These are phyloP conservation scores for Hibiscus tridactylites DNA, from an alignment of 345 rosid genomes.

Conservation along the genomic window DNA sequence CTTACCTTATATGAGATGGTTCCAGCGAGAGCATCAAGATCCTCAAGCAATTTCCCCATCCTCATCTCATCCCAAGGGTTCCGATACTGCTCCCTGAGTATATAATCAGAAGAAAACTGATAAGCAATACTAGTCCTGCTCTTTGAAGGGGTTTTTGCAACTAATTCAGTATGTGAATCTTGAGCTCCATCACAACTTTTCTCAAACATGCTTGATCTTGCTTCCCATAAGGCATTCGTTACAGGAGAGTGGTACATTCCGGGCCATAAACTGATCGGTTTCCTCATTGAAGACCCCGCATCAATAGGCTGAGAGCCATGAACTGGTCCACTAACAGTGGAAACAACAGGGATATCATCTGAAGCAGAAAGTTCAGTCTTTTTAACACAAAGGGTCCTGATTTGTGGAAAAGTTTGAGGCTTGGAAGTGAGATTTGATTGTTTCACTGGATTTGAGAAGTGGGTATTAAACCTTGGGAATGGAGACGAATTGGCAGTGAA, in stretches of 20 bases:
- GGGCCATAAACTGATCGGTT: constrained; percentile 87
- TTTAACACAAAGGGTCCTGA: constrained; percentile 21
- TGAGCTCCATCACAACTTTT: constrained; percentile 14
- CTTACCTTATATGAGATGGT: constrained; percentile 67
- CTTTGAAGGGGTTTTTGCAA: constrained; percentile 45
- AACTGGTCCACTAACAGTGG: constrained; percentile 9
- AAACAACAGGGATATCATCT: constrained; percentile 1
- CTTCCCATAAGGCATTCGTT: constrained; percentile 89
- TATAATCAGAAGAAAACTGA: constrained; percentile 61
- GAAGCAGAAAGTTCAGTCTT: constrained; percentile 9
- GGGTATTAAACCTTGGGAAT: constrained; percentile 1
- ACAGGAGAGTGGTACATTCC: constrained; percentile 96
- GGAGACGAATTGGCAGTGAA: not conserved
- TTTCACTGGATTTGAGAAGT: constrained; percentile 4
- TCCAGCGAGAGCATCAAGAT: constrained; percentile 94
- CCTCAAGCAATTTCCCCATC: constrained; percentile 77
- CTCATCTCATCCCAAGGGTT: constrained; percentile 85
- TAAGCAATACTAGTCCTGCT: constrained; percentile 72
- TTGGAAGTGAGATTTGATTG: constrained; percentile 5
- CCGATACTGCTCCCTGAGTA: constrained; percentile 74
- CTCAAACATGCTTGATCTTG: constrained; percentile 60
- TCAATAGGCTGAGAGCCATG: constrained; percentile 43
- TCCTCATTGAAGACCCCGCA: constrained; percentile 74
- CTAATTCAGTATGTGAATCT: constrained; percentile 25
- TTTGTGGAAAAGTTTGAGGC: constrained; percentile 3